These are phyloP conservation scores for Fonsecaea monophora DNA, from an alignment of 2,329 filamentous ascomycete genomes.

Conservation along the genomic window DNA sequence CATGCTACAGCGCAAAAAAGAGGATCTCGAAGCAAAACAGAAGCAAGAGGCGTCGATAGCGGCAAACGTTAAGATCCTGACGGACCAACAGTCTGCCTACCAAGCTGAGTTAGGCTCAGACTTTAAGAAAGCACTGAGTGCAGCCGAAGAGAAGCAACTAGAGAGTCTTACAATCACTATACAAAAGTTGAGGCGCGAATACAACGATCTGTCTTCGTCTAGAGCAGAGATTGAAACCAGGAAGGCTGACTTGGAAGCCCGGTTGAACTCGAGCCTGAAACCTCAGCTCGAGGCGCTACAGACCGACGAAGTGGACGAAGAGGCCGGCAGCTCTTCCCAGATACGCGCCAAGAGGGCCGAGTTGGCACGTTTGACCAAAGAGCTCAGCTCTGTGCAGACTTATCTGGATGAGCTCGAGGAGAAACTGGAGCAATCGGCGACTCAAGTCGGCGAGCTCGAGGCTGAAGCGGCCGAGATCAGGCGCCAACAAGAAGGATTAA, in stretches of 20 bases:
- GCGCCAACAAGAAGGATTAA: constrained; percentile 75
- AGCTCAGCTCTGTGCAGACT: constrained; percentile 69
- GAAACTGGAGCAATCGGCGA: constrained; percentile 67
- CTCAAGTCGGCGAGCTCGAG: constrained; percentile 65
- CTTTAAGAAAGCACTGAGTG: constrained; percentile 87
- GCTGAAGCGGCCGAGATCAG: constrained; percentile 68
- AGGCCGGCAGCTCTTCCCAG: constrained; percentile 60
- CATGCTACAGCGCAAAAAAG: constrained; percentile 74
- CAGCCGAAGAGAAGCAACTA: constrained; percentile 81
- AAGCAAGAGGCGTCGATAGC: constrained; percentile 71
- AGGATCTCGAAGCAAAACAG: constrained; percentile 75
- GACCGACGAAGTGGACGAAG: constrained; percentile 72
- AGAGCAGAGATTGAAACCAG: constrained; percentile 78
- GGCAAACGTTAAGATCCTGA: constrained; percentile 75
- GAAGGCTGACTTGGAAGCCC: constrained; percentile 84
- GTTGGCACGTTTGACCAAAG: constrained; percentile 76
- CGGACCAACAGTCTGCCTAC: constrained; percentile 76
- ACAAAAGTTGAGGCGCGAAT: constrained; percentile 76
- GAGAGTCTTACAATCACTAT: constrained; percentile 72
- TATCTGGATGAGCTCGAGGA: constrained; percentile 77
- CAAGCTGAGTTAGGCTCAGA: constrained; percentile 82
- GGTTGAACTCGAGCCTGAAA: constrained; percentile 86
- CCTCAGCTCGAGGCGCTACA: constrained; percentile 87
- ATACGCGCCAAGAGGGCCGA: constrained; percentile 81
- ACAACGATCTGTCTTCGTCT: constrained; percentile 74